These are phyloP conservation scores for Hypholoma sublateritium DNA, from an alignment of 768 basidiomycete species.

Conservation along the genomic window DNA sequence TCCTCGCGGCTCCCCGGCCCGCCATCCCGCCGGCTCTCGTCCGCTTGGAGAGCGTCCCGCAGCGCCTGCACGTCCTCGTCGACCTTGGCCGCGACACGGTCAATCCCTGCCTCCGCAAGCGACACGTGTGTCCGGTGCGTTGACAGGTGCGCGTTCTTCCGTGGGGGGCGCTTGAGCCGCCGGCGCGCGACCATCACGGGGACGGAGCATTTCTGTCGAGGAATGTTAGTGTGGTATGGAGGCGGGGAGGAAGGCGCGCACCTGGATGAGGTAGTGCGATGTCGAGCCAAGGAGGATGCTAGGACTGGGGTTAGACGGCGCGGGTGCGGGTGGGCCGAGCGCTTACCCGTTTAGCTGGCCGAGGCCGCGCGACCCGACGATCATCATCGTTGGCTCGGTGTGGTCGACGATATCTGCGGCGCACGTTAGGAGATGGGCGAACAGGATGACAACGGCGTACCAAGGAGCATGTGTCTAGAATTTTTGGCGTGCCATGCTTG, in stretches of 20 bases:
- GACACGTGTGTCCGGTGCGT: conserved; percentile 81
- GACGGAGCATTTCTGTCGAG: conserved; percentile 78
- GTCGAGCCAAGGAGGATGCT: conserved; percentile 94
- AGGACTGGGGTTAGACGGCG: not conserved
- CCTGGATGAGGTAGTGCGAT: conserved; percentile 91
- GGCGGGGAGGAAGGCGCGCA: conserved; percentile 24
- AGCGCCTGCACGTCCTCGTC: conserved; percentile 83
- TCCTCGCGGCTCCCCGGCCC: conserved; percentile 32
- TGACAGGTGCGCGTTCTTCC: conserved; percentile 76
- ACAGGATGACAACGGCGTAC: conserved; percentile 31
- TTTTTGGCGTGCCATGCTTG: conserved; percentile 99
- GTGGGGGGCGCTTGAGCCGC: conserved; percentile 84
- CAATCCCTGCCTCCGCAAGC: conserved; percentile 86
- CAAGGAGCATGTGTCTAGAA: conserved; percentile 82
- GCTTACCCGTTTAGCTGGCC: conserved; percentile 84
- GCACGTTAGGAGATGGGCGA: no score
- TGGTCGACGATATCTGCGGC: conserved; percentile 78
- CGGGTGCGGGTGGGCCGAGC: not conserved
- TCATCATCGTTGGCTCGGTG: conserved; percentile 85
- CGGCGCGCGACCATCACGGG: conserved; percentile 97
- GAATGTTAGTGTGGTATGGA: not conserved
- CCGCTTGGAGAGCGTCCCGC: conserved; percentile 73
- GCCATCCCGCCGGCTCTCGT: conserved; percentile 50
- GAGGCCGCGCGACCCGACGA: conserved; percentile 92
- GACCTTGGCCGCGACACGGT: conserved; percentile 82